Base-by-base conservation (phyloP, 768 basidiomycete genomes). In the Galerina sulciceps region DNA sequence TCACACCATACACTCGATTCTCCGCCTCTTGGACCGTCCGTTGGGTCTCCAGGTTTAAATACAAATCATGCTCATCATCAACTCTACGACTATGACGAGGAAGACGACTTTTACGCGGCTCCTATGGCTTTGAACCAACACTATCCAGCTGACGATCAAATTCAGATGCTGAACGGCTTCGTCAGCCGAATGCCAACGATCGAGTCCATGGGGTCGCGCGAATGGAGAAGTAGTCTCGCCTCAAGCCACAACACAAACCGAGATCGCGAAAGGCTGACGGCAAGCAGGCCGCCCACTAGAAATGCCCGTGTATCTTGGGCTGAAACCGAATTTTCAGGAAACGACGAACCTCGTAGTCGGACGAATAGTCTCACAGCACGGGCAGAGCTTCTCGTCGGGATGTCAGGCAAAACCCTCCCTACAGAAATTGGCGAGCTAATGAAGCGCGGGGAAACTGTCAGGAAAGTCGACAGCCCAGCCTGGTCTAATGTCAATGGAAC, bases 141-240 rank as follows among this genome's bases (percentile, higher is more conserved):
- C 2, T 78, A 78, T 61, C 74, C 74, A 6, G 73, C 75, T n/a
- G 83, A 82, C 23, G 79, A 81, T 52, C 79, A 82, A 49, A 76
- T 91, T 17, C 79, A 79, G 3, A 81, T 92, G 59, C 73, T 93
- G 60, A 88, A 90, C 41, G 77, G 81, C 18, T 84, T 79, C 64
- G 79, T 92, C 46, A 79, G 82, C 45, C 86, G 90, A 35, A 91
- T 93, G 90, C 86, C 89, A 20, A 92, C 91, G 34, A 91, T 92
- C 62, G 88, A 91, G 69, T 86, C 84, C 40, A 77, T 91, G 69
- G 90, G 89, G 41, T 89, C 87, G 15, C 79, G 81, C 52, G 90
- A 93, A 60, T 64, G 75, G 61, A 71, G 69, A 42, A 76, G 74
- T 60, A 69, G 73, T 31, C 52, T 68, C 10, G 61, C 65, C 23